phyloP scores from a whole-genome alignment of 1,139 yeast genomes.

The Geotrichum australiense region DNA sequence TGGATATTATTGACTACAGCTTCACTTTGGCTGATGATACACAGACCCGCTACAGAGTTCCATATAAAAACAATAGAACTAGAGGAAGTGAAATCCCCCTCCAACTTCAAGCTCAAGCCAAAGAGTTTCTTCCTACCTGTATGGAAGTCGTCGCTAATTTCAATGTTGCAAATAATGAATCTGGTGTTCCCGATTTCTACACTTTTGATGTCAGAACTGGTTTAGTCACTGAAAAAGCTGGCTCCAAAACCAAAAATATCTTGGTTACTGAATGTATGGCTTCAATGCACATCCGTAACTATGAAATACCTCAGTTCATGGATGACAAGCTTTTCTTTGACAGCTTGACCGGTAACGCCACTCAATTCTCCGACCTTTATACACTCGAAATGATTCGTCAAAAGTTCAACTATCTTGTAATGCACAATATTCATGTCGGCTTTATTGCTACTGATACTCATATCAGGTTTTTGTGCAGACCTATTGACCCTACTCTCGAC shows the following conservation, averaged over 20 bases:
- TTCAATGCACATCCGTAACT: constrained; percentile 9
- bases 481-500: constrained; percentile 3
- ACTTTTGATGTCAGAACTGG: constrained; percentile 6
- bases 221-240: background rate
- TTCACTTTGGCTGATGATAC: constrained; percentile 8
- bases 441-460: constrained; percentile 15
- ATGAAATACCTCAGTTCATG: constrained; percentile 12
- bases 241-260: background rate
- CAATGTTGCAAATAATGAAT: constrained; percentile 2
- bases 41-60: background rate
- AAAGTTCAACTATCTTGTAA: constrained; percentile 14
- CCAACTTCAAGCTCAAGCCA: constrained; percentile 6
- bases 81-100: constrained; percentile 12
- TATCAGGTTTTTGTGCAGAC: constrained; percentile 14
- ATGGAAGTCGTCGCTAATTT: constrained; percentile 3
- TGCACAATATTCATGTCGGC: constrained; percentile 15
- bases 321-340: constrained; percentile 4
- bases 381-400: constrained; percentile 15
- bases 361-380: background rate
- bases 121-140: constrained; percentile 1
- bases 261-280: constrained; percentile 11
- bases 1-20: constrained; percentile 6
- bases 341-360: constrained; percentile 5
- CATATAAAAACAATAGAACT: background rate
- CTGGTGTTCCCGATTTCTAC: constrained; percentile 15